Conservation (phyloP, 1,139 yeast genomes). For the Candida labiduridarum region DNA sequence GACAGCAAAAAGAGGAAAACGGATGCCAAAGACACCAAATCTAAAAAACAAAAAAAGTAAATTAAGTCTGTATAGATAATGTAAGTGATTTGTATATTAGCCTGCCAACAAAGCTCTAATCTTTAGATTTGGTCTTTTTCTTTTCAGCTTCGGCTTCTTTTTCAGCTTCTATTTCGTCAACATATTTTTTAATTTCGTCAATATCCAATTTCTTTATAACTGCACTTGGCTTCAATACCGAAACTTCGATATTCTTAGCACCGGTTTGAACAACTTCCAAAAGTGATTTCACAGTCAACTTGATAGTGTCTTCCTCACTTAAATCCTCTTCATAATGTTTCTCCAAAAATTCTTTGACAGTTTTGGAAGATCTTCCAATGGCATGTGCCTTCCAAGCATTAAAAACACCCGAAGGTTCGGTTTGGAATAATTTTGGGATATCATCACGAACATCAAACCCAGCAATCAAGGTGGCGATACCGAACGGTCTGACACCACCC, state of each 20-base stretch:
- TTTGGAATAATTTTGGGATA: constrained; percentile 83
- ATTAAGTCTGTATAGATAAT: not conserved
- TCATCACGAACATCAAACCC: constrained; percentile 90
- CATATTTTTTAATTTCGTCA: constrained; percentile 76
- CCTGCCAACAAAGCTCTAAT: constrained; percentile 10
- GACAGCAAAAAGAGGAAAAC: constrained; percentile 27
- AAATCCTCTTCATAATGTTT: constrained; percentile 77
- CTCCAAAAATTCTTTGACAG: constrained; percentile 94
- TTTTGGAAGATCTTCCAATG: constrained; percentile 92
- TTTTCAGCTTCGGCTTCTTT: constrained; percentile 89
- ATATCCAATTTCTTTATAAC: constrained; percentile 56
- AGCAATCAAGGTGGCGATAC: constrained; percentile 91
- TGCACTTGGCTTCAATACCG: constrained; percentile 76
- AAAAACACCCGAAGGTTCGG: constrained; percentile 97
- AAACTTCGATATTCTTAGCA: constrained; percentile 91
- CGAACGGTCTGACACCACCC: constrained; percentile 96
- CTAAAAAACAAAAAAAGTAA: constrained; percentile 20
- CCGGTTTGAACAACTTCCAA: constrained; percentile 98
- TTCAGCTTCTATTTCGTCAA: constrained; percentile 85
- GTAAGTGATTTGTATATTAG: not conserved
- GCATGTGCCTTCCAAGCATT: constrained; percentile 99
- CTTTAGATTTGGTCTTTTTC: constrained; percentile 60
- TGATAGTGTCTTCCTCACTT: constrained; percentile 73
- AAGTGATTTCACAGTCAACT: constrained; percentile 81
- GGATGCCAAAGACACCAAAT: constrained; percentile 19